phyloP scores from a whole-genome alignment of 306 rosid species.

The Quercus mongolica region DNA sequence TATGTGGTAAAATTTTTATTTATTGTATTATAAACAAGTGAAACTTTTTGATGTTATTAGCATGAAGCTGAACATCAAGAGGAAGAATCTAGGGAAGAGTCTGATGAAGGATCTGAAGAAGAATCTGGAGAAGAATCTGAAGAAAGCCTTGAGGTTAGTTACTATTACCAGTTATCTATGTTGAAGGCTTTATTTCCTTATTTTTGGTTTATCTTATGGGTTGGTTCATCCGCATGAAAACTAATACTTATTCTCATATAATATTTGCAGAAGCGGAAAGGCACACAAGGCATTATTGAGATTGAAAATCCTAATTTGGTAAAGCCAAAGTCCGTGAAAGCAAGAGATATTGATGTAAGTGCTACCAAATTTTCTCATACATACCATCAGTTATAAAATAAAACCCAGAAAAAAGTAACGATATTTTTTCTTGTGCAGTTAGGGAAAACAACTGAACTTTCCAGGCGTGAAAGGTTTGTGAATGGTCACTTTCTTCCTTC shows the following conservation, averaged over 20 bases:
- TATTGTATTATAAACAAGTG: slow-evolving; percentile 10
- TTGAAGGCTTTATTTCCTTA: not conserved
- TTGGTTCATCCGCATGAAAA: not conserved
- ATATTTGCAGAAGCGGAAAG: slow-evolving; percentile 67
- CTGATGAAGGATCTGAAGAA: slow-evolving; percentile 58
- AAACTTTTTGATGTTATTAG: slow-evolving; percentile 36
- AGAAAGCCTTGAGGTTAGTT: slow-evolving; percentile 30
- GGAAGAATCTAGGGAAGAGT: slow-evolving; percentile 49
- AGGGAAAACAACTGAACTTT: slow-evolving; percentile 79
- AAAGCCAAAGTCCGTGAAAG: slow-evolving; percentile 69
- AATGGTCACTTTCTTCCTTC: slow-evolving; percentile 17
- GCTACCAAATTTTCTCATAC: not conserved
- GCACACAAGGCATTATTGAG: slow-evolving; percentile 79
- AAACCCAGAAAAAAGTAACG: not conserved
- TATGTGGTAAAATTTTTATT: not conserved
- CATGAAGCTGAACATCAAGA: slow-evolving; percentile 57
- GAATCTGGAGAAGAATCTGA: slow-evolving; percentile 12
- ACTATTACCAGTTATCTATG: not conserved
- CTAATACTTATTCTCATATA: slow-evolving; percentile 13
- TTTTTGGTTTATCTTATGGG: slow-evolving; percentile 3
- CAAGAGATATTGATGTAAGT: slow-evolving; percentile 76
- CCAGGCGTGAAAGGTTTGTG: slow-evolving; percentile 91
- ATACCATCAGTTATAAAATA: slow-evolving; percentile 8
- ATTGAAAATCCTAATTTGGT: slow-evolving; percentile 93
- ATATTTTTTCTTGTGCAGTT: slow-evolving; percentile 39